Percentiles rank a stretch among this genome's conserved stretches.
Evolutionary conservation across 2,329 filamentous ascomycete species (phyloP).

Genomic region (Epicoccum sorghinum): DNA sequence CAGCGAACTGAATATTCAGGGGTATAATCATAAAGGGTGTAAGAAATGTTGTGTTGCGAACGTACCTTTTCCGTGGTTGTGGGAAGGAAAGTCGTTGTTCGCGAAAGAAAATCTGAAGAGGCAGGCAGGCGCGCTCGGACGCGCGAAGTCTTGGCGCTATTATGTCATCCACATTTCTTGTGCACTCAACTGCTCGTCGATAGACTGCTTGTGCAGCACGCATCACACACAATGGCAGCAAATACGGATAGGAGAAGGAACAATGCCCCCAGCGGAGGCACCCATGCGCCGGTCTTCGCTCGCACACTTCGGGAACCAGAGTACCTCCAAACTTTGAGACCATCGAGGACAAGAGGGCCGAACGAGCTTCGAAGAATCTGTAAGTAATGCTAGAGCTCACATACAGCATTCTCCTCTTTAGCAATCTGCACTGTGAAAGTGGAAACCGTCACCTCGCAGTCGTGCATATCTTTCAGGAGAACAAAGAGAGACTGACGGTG

Average conservation of each 20-base stretch:
- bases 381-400: slow-evolving; percentile 54
- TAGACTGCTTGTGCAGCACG: slow-evolving; percentile 4
- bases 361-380: slow-evolving; percentile 85
- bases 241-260: slow-evolving; percentile 78
- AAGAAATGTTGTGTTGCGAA: slow-evolving; percentile 1
- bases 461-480: neutral
- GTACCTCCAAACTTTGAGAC: slow-evolving; percentile 53
- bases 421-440: no score
- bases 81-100: slow-evolving; percentile 26
- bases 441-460: no score
- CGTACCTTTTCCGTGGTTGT: slow-evolving; percentile 35
- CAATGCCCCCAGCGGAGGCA: slow-evolving; percentile 83
- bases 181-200: slow-evolving; percentile 15
- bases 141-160: slow-evolving; percentile 36
- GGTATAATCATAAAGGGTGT: slow-evolving; percentile 55
- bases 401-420: neutral
- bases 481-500: slow-evolving; percentile 17
- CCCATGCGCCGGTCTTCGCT: slow-evolving; percentile 73
- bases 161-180: slow-evolving; percentile 32
- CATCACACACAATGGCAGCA: slow-evolving; percentile 27
- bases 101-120: slow-evolving; percentile 35
- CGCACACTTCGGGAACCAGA: slow-evolving; percentile 56
- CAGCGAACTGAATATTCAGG: slow-evolving; percentile 59
- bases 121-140: slow-evolving; percentile 17
- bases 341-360: slow-evolving; percentile 65